These are phyloP conservation scores for Saturnispora bothae DNA, from an alignment of 805 yeast species.

Conservation along the genomic window DNA sequence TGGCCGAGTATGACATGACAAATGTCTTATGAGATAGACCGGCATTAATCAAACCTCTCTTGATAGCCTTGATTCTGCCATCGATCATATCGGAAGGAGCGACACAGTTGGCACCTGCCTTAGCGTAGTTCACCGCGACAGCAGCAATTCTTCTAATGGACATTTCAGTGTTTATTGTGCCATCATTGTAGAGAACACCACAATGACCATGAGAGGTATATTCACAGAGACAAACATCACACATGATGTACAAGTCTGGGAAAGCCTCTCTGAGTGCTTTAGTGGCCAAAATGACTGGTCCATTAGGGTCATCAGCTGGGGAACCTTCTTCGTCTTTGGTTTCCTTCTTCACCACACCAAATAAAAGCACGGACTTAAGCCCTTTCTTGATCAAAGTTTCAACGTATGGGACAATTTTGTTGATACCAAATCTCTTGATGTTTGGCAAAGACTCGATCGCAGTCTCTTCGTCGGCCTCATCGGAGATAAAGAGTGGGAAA, in stretches of 20 bases:
- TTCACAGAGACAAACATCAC: constrained; percentile 95
- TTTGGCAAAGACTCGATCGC: constrained; percentile 73
- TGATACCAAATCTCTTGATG: constrained; percentile 79
- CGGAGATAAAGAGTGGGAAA: constrained; percentile 82
- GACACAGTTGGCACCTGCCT: constrained; percentile 90
- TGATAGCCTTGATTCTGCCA: constrained; percentile 85
- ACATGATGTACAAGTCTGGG: constrained; percentile 79
- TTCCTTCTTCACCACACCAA: constrained; percentile 81
- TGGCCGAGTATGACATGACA: constrained; percentile 90
- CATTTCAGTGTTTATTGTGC: constrained; percentile 62
- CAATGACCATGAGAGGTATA: constrained; percentile 98
- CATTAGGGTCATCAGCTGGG: constrained; percentile 90
- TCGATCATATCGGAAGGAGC: constrained; percentile 98
- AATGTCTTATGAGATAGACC: constrained; percentile 79
- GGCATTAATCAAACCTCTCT: constrained; percentile 69
- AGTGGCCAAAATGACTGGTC: constrained; percentile 83
- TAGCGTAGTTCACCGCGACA: constrained; percentile 90
- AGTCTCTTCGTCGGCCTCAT: constrained; percentile 68
- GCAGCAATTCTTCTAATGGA: constrained; percentile 82
- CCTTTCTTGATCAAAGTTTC: constrained; percentile 67
- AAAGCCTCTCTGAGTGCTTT: constrained; percentile 51
- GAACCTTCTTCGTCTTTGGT: constrained; percentile 76
- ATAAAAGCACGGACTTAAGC: constrained; percentile 71
- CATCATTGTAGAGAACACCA: constrained; percentile 82
- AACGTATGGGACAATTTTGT: constrained; percentile 66